These are phyloP conservation scores for Penstemon barbatus DNA, from an alignment of 257 asterid species.

Conservation along the genomic window DNA sequence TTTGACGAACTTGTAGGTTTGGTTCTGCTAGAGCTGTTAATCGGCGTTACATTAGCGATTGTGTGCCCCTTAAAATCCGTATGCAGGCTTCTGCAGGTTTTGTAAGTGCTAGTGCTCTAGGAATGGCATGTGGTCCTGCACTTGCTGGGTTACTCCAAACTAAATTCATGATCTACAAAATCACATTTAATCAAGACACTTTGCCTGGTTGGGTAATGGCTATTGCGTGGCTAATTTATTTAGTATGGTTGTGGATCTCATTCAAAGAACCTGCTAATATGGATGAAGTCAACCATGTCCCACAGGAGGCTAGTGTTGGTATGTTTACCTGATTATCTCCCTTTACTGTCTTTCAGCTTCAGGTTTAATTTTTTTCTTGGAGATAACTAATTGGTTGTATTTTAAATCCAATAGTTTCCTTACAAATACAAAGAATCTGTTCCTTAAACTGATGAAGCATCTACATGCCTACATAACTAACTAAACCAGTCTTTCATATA, in stretches of 20 bases:
- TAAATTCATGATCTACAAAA: slow-evolving; percentile 56
- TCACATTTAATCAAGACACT: slow-evolving; percentile 83
- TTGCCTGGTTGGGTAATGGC: slow-evolving; percentile 99
- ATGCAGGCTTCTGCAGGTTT: slow-evolving; percentile 99
- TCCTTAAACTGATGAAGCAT: background rate
- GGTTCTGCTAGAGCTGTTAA: slow-evolving; percentile 99
- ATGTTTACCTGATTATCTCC: slow-evolving; percentile 25
- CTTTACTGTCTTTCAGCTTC: background rate
- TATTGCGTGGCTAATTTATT: slow-evolving; percentile 70
- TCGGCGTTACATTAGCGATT: slow-evolving; percentile 91
- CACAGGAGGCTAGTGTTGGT: slow-evolving; percentile 60
- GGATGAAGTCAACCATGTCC: slow-evolving; percentile 38
- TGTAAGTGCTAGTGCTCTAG: slow-evolving; percentile 99
- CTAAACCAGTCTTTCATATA: no score
- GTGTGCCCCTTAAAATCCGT: slow-evolving; percentile 89
- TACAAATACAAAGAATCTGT: background rate
- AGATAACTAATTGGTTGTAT: background rate
- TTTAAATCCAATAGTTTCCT: slow-evolving; percentile 6
- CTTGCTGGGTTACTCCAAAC: slow-evolving; percentile 87
- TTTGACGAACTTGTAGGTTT: slow-evolving; percentile 55
- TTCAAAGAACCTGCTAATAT: slow-evolving; percentile 76
- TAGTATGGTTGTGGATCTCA: slow-evolving; percentile 81
- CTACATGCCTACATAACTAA: no score
- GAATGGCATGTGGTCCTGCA: slow-evolving; percentile 99
- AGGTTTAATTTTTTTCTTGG: background rate